phyloP scores from a whole-genome alignment of 306 rosid genomes.

The Quercus dentata region DNA sequence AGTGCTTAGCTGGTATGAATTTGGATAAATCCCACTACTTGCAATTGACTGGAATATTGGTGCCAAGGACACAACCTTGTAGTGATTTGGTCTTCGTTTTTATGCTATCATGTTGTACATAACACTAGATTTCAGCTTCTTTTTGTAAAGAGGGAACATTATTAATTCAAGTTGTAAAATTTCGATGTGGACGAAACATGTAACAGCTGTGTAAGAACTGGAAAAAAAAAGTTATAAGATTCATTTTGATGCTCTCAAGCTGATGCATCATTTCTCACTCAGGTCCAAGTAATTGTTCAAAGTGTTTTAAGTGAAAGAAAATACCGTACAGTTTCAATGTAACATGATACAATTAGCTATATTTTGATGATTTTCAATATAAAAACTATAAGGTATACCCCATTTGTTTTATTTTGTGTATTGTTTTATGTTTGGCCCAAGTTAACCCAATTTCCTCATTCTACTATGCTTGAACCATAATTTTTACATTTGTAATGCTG shows the following conservation, averaged over 20 bases:
- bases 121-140: slow-evolving; percentile 52
- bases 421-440: too few relatives aligned
- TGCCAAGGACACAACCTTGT: slow-evolving; percentile 26
- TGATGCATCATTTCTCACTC: slow-evolving; percentile 37
- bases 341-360: too few relatives aligned
- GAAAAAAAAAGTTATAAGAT: slow-evolving; percentile 30
- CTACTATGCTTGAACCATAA: too few relatives aligned
- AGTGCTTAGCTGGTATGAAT: slow-evolving; percentile 21
- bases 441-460: too few relatives aligned
- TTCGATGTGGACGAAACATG: slow-evolving; percentile 40
- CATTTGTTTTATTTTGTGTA: too few relatives aligned
- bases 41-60: slow-evolving; percentile 26
- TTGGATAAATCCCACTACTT: slow-evolving; percentile 12
- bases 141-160: slow-evolving; percentile 52
- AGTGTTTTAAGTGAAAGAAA: too few relatives aligned
- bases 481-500: too few relatives aligned
- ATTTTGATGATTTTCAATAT: too few relatives aligned
- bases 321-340: too few relatives aligned
- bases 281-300: slow-evolving; percentile 13
- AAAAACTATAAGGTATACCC: too few relatives aligned
- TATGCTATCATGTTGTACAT: slow-evolving; percentile 59
- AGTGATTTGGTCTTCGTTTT: slow-evolving; percentile 34
- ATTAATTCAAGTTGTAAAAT: slow-evolving; percentile 24
- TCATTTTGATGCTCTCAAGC: slow-evolving; percentile 44
- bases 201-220: slow-evolving; percentile 32